Evolutionary conservation across 1,284 basidiomycete genomes (phyloP), one percentile per base, ranked within the genome.

Genomic region (Irpex rosettiformis): DNA sequence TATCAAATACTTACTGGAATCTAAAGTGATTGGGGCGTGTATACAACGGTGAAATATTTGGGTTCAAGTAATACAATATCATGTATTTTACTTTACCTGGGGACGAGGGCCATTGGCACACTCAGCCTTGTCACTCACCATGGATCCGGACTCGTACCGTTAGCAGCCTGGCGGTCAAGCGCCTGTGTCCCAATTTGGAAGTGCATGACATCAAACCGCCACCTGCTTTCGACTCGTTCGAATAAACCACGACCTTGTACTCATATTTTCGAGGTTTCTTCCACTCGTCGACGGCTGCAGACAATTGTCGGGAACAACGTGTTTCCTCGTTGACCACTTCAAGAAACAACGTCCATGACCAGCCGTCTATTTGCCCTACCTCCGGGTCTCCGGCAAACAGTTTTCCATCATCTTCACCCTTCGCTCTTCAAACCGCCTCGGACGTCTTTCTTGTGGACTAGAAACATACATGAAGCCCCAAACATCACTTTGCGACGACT

Each of bases 361-460:
- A 58, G 68, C 42, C 70, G 70, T 55, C 62, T 66, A 54, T 65
- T 61, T 52, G 42, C 63, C 16, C 65, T 71, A 48, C 64, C 68
- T 21, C 61, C 54, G 30, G 66, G 67, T 53, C 56, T 69, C 40
- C 61, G 67, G 48, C 67, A 66, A n/a, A 58, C 68, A 24, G 54
- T 71, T 25, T 59, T 68, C 52, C 51, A 65, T 10, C 65, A 64
- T 4, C 56, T 59, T 40, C 24, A 53, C 43, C 47, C 59, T 37
- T 25, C 58, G 24, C 40, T 57, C n/a, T 21, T 33, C 49, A 37
- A 48, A n/a, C 47, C 54, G 48, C 28, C 55, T 53, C 66, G 68
- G 48, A 65, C 66, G 48, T 57, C 63, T 18, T 66, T 66, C 13
- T 53, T 55, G 37, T 69, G 64, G 65, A 51, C 65, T 24, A 59